Conservation (phyloP, 495 filamentous ascomycete genomes). For the Astrothelium subdiscretum region DNA sequence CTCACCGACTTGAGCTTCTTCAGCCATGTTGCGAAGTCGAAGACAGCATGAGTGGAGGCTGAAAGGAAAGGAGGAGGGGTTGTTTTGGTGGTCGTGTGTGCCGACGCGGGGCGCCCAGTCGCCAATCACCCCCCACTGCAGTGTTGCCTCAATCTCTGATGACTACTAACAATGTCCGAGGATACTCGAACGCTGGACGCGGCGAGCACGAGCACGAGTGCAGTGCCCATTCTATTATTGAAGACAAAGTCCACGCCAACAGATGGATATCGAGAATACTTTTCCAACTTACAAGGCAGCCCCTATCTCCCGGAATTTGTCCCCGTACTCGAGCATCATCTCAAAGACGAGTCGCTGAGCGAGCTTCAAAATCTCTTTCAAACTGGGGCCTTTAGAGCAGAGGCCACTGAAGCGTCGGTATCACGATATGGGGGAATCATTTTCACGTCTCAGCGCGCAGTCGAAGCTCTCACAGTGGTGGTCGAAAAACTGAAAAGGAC, state of each 20-base stretch:
- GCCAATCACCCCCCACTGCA: too few species aligned
- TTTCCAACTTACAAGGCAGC: constrained; percentile 37
- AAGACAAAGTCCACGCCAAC: constrained; percentile 72
- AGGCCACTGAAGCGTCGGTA: constrained; percentile 8
- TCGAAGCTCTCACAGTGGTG: constrained; percentile 69
- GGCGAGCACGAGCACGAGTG: background rate
- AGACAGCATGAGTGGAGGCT: background rate
- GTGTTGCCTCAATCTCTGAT: too few species aligned
- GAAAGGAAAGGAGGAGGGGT: background rate
- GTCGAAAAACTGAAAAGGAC: constrained; percentile 32
- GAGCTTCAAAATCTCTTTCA: constrained; percentile 34
- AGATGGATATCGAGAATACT: constrained; percentile 71
- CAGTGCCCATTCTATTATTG: constrained; percentile 58
- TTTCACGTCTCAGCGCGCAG: constrained; percentile 89
- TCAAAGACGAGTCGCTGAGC: constrained; percentile 37
- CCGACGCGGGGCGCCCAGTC: too few species aligned
- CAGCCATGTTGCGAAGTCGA: background rate
- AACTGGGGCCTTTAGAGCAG: constrained; percentile 16
- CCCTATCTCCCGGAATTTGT: constrained; percentile 58
- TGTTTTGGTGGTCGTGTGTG: constrained; percentile 1
- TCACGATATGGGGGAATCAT: constrained; percentile 68
- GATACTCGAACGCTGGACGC: background rate
- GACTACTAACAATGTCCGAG: background rate
- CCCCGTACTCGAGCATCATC: constrained; percentile 70
- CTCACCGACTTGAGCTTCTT: background rate